Evolutionary conservation across 2,329 filamentous ascomycete species (phyloP).

Genomic region (Pseudogymnoascus sp.): DNA sequence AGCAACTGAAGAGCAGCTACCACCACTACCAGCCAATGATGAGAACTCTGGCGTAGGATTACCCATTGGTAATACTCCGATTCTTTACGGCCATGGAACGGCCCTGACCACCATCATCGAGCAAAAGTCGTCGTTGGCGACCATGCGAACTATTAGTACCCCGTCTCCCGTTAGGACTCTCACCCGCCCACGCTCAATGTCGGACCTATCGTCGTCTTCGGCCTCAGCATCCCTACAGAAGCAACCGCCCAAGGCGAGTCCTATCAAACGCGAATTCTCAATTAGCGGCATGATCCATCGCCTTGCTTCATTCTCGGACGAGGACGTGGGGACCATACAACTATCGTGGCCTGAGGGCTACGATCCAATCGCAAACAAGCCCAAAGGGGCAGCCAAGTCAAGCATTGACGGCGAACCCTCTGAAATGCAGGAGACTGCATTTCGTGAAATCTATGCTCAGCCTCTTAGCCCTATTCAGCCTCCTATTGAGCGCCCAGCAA

Average conservation of each 20-base stretch:
- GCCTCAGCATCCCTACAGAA: background rate
- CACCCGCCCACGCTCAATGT: slow-evolving; percentile 1
- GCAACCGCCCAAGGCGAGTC: background rate
- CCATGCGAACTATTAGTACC: slow-evolving; percentile 27
- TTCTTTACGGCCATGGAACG: slow-evolving; percentile 36
- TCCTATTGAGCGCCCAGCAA: slow-evolving; percentile 23
- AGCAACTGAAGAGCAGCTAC: background rate
- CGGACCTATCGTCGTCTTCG: background rate
- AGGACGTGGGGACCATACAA: background rate
- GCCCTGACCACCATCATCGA: slow-evolving; percentile 36
- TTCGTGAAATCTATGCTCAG: slow-evolving; percentile 26
- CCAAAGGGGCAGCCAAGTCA: background rate
- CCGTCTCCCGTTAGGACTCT: slow-evolving; percentile 19
- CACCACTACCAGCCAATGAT: slow-evolving; percentile 21
- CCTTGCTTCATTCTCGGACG: background rate
- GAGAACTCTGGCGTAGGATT: slow-evolving; percentile 26
- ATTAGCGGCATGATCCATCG: slow-evolving; percentile 4
- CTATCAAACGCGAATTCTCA: background rate
- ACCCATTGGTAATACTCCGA: slow-evolving; percentile 25
- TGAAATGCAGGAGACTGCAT: slow-evolving; percentile 1
- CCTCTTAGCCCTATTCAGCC: slow-evolving; percentile 24
- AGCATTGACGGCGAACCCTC: background rate
- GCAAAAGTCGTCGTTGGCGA: slow-evolving; percentile 31
- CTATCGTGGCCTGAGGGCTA: slow-evolving; percentile 1
- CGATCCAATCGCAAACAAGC: background rate